Percentiles rank a stretch among this genome's conserved stretches.
These are phyloP conservation scores for Teratosphaeria nubilosa DNA, from an alignment of 2,329 filamentous ascomycete genomes.

Conservation along the genomic window DNA sequence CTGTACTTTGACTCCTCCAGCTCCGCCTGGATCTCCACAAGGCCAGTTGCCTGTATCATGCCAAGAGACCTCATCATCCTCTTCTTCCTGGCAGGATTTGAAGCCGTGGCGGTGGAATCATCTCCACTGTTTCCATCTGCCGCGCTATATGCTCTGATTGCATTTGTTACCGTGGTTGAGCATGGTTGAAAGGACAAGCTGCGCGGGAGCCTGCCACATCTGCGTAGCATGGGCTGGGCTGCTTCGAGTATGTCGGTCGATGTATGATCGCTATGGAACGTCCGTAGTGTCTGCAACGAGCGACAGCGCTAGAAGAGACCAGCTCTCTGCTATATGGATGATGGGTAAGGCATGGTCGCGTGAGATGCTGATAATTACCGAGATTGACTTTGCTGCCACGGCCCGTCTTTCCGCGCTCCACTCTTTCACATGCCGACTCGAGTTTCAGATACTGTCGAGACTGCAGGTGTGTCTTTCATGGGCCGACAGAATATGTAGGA, in stretches of 20 bases:
- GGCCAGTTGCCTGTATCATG: not conserved
- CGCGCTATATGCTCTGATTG: not conserved
- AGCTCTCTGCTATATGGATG: not conserved
- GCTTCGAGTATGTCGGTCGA: not conserved
- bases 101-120: not conserved
- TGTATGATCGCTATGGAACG: not conserved
- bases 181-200: not conserved
- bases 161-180: not conserved
- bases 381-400: not conserved
- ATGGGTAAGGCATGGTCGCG: not conserved
- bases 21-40: slow-evolving; percentile 1
- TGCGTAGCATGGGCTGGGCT: slow-evolving; percentile 5
- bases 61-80: not conserved
- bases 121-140: not conserved
- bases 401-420: not conserved
- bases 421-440: slow-evolving; percentile 2
- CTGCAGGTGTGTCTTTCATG: not conserved
- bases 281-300: not conserved
- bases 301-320: not conserved
- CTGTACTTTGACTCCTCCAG: not conserved
- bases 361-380: not conserved
- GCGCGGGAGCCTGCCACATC: slow-evolving; percentile 4
- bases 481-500: not conserved
- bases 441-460: not conserved
- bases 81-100: not conserved